These are phyloP conservation scores for Tolypocladium ovalisporum DNA, from an alignment of 2,329 filamentous ascomycete genomes.

Conservation along the genomic window DNA sequence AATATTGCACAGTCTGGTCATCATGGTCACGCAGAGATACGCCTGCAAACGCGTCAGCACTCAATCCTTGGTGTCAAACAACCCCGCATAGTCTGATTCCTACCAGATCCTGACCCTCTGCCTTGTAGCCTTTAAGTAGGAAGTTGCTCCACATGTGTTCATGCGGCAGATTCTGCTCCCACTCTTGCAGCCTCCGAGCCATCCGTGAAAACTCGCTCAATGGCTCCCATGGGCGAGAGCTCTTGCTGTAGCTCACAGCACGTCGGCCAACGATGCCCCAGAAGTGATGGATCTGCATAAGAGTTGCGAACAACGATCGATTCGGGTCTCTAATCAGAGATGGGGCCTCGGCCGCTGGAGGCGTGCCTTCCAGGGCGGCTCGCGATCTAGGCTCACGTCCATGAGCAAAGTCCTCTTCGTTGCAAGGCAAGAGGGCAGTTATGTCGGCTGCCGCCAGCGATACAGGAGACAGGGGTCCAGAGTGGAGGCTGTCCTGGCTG, in stretches of 20 bases:
- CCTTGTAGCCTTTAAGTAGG: conserved; percentile 33
- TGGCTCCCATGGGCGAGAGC: conserved; percentile 32
- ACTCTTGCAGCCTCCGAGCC: conserved; percentile 29
- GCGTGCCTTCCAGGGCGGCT: conserved; percentile 42
- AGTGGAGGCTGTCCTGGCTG: conserved; percentile 47
- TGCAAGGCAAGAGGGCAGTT: conserved; percentile 40
- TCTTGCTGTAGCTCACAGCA: conserved; percentile 32
- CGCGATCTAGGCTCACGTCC: conserved; percentile 36
- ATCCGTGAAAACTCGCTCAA: conserved; percentile 36
- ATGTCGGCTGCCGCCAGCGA: conserved; percentile 42
- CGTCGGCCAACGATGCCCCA: conserved; percentile 42
- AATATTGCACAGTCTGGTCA: conserved; percentile 44
- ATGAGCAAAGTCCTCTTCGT: conserved; percentile 39
- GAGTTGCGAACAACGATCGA: conserved; percentile 42
- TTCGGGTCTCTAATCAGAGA: conserved; percentile 28
- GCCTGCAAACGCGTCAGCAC: conserved; percentile 22
- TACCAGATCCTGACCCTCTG: conserved; percentile 38
- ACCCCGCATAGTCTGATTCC: conserved; percentile 5
- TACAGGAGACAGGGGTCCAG: conserved; percentile 38
- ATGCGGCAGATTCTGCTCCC: conserved; percentile 35
- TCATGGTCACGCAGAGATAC: conserved; percentile 44
- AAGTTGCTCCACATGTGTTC: conserved; percentile 35
- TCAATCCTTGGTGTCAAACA: not conserved
- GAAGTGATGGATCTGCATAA: conserved; percentile 43
- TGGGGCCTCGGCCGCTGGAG: conserved; percentile 35